Base-by-base conservation (phyloP, 225 moss, liverwort and hornwort genomes). In the Anthoceros angustus region DNA sequence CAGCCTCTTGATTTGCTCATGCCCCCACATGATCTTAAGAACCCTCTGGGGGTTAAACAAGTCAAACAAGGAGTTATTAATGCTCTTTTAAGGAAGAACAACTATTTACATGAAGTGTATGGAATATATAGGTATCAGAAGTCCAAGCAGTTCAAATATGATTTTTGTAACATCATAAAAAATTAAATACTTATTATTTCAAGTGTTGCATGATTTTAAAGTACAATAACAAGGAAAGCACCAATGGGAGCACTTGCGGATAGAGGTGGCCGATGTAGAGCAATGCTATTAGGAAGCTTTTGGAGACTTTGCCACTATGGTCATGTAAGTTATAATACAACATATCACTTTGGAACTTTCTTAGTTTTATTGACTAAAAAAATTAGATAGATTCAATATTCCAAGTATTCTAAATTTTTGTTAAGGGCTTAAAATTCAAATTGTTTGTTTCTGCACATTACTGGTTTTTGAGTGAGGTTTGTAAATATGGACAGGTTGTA, bases 1-100 rank as follows among this genome's bases (percentile, higher is more conserved):
- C 75, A 80, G 80, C 80, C 77, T 11, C 66, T 80, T 49, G 74
- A 77, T 66, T 70, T 77, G n/a, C 39, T 69, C 46, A 40, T 70
- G 39, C 71, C 74, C 41, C 66, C 18, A 6, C 70, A 77, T n/a
- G 72, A 77, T 42, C 23, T 74, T 16, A 62, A 70, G 55, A 72
- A 55, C 4, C 55, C 55, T 7, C 14, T 55, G 18, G 55, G 10
- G 55, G n/a, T 55, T 0, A 55, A 55, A 12, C 18, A 16, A 0
- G 65, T 74, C 65, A 80, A 77, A 68, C 38, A 49, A 72, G 75
- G 74, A 64, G 74, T 80, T 62, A 63, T 75, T 67, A 77, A 74
- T 26, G 64, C 77, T 1, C 64, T 80, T 11, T 74, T 77, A 76
- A 62, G 80, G 15, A 72, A 77, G 32, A 77, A 75, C 48, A 74